A percentile compares a stretch with the other conserved stretches of the same genome.
phyloP scores from a whole-genome alignment of 495 filamentous ascomycete species.

The Hyphodiscus hymeniophilus region DNA sequence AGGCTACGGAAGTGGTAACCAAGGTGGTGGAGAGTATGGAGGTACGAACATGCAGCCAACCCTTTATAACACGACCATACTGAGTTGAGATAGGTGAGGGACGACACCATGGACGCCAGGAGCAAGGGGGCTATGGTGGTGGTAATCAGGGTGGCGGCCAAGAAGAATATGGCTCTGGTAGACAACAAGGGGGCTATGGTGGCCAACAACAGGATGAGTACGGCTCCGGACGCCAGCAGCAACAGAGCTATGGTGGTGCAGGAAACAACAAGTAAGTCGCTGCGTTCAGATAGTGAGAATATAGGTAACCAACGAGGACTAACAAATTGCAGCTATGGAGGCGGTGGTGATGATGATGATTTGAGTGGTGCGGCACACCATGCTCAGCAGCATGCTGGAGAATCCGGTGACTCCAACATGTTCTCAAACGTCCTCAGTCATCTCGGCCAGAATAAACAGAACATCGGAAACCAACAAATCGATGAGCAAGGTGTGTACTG shows the following conservation, averaged over 20 bases:
- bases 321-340: conserved; percentile 8
- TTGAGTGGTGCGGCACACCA: conserved; percentile 41
- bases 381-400: conserved; percentile 40
- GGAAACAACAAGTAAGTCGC: conserved; percentile 13
- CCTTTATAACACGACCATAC: too few species aligned
- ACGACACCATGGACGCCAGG: conserved; percentile 1
- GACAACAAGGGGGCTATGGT: conserved; percentile 1
- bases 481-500: conserved; percentile 44
- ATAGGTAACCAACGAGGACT: too few species aligned
- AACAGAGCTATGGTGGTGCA: conserved; percentile 10
- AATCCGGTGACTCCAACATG: conserved; percentile 36
- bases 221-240: neutral
- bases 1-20: conserved; percentile 2
- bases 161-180: neutral
- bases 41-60: too few species aligned
- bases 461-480: conserved; percentile 42
- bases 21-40: conserved; percentile 1
- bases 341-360: conserved; percentile 20
- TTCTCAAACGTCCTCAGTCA: conserved; percentile 43
- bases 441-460: conserved; percentile 40
- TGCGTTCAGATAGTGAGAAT: neutral
- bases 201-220: conserved; percentile 6
- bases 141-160: neutral
- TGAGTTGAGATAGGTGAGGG: too few species aligned
- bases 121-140: conserved; percentile 5